These are phyloP conservation scores for Podospora pseudoanserina DNA, from an alignment of 495 filamentous ascomycete genomes.

Conservation along the genomic window DNA sequence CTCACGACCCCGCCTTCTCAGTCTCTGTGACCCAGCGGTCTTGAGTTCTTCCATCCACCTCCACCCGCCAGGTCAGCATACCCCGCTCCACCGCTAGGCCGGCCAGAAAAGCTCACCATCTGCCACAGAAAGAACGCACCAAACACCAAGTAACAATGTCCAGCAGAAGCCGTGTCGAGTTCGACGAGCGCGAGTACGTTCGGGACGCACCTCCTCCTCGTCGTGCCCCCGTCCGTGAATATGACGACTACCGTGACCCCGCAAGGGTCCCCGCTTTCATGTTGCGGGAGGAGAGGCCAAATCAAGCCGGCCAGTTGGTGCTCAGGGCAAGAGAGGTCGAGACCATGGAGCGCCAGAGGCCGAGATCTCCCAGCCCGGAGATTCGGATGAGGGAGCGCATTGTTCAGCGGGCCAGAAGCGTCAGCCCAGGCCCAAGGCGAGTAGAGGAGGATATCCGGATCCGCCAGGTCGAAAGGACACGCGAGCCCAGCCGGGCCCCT, in stretches of 20 bases:
- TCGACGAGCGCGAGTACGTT: slow-evolving; percentile 43
- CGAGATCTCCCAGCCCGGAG: slow-evolving; percentile 43
- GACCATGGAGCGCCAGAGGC: slow-evolving; percentile 37
- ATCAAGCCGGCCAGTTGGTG: slow-evolving; percentile 40
- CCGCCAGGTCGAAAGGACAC: slow-evolving; percentile 25
- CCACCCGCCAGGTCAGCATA: slow-evolving; percentile 3
- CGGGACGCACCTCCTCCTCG: slow-evolving; percentile 24
- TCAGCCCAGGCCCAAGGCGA: slow-evolving; percentile 29
- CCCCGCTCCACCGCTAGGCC: slow-evolving; percentile 13
- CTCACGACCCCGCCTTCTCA: neutral
- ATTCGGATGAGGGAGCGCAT: slow-evolving; percentile 35
- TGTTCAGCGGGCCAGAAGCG: slow-evolving; percentile 33
- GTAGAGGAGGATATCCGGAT: slow-evolving; percentile 31
- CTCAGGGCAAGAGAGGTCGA: slow-evolving; percentile 46
- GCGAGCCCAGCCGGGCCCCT: slow-evolving; percentile 30
- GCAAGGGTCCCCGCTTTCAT: slow-evolving; percentile 40
- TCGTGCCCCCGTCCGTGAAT: slow-evolving; percentile 35
- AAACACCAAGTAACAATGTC: slow-evolving; percentile 27
- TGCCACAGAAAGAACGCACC: neutral
- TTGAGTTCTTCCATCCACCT: slow-evolving; percentile 1
- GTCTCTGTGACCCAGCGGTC: neutral
- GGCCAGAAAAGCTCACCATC: slow-evolving; percentile 7
- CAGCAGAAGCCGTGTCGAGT: slow-evolving; percentile 36
- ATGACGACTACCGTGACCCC: slow-evolving; percentile 32
- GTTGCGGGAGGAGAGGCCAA: slow-evolving; percentile 36